Evolutionary conservation across 805 yeast genomes (phyloP).

Genomic region (Kodamaea kaohsiungensis): DNA sequence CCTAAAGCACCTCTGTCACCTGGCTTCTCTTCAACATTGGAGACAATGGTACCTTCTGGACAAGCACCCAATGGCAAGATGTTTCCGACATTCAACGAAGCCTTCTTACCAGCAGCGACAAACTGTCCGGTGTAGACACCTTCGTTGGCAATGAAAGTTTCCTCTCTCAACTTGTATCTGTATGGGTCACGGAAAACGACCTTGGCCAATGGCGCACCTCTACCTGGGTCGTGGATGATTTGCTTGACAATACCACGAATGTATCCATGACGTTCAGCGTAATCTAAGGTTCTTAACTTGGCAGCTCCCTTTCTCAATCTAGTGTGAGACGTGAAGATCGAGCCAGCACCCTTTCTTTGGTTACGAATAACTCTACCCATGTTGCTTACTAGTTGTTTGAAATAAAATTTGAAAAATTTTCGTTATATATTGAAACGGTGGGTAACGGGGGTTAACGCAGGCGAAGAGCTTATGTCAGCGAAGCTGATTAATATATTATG

Average conservation of each 20-base stretch:
- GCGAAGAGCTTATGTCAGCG: too few species aligned
- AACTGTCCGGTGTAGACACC: conserved; percentile 99
- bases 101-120: conserved; percentile 98
- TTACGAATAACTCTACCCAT: conserved; percentile 99
- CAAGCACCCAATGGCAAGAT: conserved; percentile 94
- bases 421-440: too few species aligned
- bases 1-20: conserved; percentile 99
- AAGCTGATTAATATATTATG: too few species aligned
- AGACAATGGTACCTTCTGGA: conserved; percentile 99
- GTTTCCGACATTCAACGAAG: conserved; percentile 96
- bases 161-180: conserved; percentile 97
- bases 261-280: conserved; percentile 99
- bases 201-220: conserved; percentile 98
- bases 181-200: conserved; percentile 99
- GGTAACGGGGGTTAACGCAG: too few species aligned
- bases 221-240: conserved; percentile 98
- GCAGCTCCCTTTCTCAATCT: conserved; percentile 99
- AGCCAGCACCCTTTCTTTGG: conserved; percentile 99
- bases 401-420: background rate
- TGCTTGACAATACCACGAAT: conserved; percentile 98
- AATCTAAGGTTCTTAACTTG: conserved; percentile 98
- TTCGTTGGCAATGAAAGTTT: conserved; percentile 98
- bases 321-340: conserved; percentile 99
- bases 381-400: conserved; percentile 4
- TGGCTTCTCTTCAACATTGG: conserved; percentile 97